A percentile compares a stretch with the other conserved stretches of the same genome.
phyloP scores from a whole-genome alignment of 2,329 filamentous ascomycete species.

The Claviceps pusilla region DNA sequence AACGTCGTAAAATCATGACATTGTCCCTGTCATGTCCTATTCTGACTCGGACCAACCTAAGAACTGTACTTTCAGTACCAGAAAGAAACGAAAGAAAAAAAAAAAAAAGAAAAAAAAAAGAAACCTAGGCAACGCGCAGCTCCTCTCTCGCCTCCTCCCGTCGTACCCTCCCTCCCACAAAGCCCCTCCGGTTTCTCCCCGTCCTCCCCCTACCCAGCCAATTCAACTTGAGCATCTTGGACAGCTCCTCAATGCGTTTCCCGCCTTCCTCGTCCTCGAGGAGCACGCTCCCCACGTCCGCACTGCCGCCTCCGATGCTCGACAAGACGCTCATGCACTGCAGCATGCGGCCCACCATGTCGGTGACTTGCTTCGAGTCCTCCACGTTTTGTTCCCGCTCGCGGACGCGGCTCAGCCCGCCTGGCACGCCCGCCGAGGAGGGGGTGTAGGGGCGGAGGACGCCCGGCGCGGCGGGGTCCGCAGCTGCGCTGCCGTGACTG shows the following conservation, averaged over 20 bases:
- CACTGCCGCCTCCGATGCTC: slow-evolving; percentile 38
- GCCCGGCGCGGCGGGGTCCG: slow-evolving; percentile 6
- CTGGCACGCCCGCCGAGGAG: slow-evolving; percentile 16
- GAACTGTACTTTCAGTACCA: too few species aligned
- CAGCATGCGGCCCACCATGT: slow-evolving; percentile 87
- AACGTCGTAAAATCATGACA: too few species aligned
- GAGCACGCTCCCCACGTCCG: slow-evolving; percentile 15
- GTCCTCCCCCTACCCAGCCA: slow-evolving; percentile 87
- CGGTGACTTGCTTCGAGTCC: slow-evolving; percentile 68
- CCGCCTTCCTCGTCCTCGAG: slow-evolving; percentile 54
- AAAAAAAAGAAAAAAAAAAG: neutral
- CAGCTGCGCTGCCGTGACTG: slow-evolving; percentile 28
- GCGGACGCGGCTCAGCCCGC: slow-evolving; percentile 27
- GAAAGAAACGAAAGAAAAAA: too few species aligned
- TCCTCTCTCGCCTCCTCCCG: slow-evolving; percentile 29
- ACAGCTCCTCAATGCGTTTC: slow-evolving; percentile 67
- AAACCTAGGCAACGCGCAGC: slow-evolving; percentile 23
- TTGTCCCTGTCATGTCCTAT: neutral
- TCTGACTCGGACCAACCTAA: too few species aligned
- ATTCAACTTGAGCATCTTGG: slow-evolving; percentile 82
- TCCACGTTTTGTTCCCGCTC: slow-evolving; percentile 48
- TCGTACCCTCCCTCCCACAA: slow-evolving; percentile 55
- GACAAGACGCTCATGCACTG: slow-evolving; percentile 90
- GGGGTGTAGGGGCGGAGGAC: slow-evolving; percentile 37
- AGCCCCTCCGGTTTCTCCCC: slow-evolving; percentile 74